Conservation (phyloP, 495 filamentous ascomycete genomes). For the Aspergillus panamensis region DNA sequence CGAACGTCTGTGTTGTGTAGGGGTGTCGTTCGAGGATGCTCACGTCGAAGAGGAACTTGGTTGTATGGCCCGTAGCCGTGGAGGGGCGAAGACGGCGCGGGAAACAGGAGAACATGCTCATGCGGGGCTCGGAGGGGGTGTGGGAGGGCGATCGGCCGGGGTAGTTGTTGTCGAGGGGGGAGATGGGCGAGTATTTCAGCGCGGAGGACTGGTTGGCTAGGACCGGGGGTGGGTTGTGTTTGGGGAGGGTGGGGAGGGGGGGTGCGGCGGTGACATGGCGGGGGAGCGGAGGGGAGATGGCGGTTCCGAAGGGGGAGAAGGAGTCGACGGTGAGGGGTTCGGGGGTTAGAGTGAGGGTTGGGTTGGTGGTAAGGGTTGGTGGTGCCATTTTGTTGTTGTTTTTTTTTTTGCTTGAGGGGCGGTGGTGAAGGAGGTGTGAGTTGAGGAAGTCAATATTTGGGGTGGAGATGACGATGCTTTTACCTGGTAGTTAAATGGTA, state of each 20-base stretch:
- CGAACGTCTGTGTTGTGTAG: conserved; percentile 89
- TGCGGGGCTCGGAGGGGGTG: conserved; percentile 54
- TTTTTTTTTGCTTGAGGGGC: background rate
- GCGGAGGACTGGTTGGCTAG: conserved; percentile 83
- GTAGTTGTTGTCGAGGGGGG: conserved; percentile 67
- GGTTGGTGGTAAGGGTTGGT: conserved; percentile 35
- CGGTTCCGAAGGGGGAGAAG: conserved; percentile 82
- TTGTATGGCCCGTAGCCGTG: conserved; percentile 19
- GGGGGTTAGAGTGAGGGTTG: conserved; percentile 40
- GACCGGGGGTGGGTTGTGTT: conserved; percentile 35
- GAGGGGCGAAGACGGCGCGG: conserved; percentile 52
- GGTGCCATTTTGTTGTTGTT: conserved; percentile 15
- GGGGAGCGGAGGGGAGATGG: conserved; percentile 66
- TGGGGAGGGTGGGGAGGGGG: conserved; percentile 37
- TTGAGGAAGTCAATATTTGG: too few species aligned
- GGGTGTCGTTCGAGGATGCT: conserved; percentile 87
- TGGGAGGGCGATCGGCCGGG: conserved; percentile 56
- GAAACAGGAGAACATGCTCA: conserved; percentile 89
- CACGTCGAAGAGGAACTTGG: conserved; percentile 56
- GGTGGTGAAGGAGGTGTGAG: background rate
- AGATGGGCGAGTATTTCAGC: conserved; percentile 78
- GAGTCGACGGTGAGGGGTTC: conserved; percentile 58
- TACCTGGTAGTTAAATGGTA: too few species aligned
- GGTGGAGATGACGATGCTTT: background rate
- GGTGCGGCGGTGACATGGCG: conserved; percentile 48